Evolutionary conservation across 805 yeast genomes (phyloP).

Genomic region (Myxozyma sirexii): DNA sequence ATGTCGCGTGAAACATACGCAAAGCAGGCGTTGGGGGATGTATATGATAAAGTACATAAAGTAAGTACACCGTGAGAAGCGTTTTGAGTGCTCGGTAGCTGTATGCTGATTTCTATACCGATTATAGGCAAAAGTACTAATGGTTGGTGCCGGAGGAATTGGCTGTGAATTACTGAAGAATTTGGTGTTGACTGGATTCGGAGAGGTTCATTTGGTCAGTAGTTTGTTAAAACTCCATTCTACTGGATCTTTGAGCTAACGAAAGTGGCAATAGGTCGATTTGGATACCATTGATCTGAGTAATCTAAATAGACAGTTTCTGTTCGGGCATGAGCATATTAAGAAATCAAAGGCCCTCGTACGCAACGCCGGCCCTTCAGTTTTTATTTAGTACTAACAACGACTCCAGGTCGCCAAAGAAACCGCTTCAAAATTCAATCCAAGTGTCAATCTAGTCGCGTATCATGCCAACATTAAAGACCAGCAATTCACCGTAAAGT

Average conservation of each 20-base stretch:
- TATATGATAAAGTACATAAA: not conserved
- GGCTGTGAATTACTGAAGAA: conserved; percentile 91
- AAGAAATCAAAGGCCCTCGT: conserved; percentile 80
- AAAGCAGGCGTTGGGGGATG: conserved; percentile 3
- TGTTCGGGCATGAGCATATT: conserved; percentile 86
- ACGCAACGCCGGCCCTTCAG: not conserved
- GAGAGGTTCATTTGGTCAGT: conserved; percentile 73
- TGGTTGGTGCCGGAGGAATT: conserved; percentile 97
- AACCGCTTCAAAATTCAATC: conserved; percentile 75
- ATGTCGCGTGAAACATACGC: conserved; percentile 9
- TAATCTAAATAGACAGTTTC: conserved; percentile 88
- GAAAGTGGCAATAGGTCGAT: conserved; percentile 54
- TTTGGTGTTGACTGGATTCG: conserved; percentile 74
- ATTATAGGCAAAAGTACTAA: conserved; percentile 51
- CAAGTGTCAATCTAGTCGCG: conserved; percentile 68
- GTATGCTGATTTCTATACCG: not conserved
- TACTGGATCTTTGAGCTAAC: not conserved
- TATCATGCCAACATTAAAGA: conserved; percentile 90
- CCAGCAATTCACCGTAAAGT: conserved; percentile 67
- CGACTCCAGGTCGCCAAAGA: conserved; percentile 59
- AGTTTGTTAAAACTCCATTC: no score
- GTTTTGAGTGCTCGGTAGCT: no score
- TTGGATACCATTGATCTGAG: conserved; percentile 92
- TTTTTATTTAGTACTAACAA: not conserved
- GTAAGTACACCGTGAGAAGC: not conserved